Evolutionary conservation across 495 filamentous ascomycete genomes (phyloP).

Genomic region (Ascodesmis nigricans): DNA sequence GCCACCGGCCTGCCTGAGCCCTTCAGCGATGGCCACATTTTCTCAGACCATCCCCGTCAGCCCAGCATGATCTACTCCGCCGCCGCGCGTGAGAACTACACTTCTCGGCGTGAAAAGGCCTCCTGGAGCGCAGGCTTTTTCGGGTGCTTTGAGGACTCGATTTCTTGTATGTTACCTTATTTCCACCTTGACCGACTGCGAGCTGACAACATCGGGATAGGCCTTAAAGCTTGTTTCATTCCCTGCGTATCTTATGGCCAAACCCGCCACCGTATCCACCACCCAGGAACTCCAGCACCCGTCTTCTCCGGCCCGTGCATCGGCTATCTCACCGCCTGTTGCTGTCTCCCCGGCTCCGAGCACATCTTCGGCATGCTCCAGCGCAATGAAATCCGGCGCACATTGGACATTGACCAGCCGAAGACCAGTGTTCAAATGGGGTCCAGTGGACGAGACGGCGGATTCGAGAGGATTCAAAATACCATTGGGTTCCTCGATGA

Average conservation of each 20-base stretch:
- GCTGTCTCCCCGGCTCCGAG: slow-evolving; percentile 14
- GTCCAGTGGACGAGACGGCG: slow-evolving; percentile 5
- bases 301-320: slow-evolving; percentile 17
- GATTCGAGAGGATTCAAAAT: slow-evolving; percentile 16
- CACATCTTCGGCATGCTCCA: slow-evolving; percentile 19
- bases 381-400: slow-evolving; percentile 18
- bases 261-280: slow-evolving; percentile 19
- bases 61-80: slow-evolving; percentile 17
- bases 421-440: neutral
- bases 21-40: slow-evolving; percentile 20
- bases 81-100: slow-evolving; percentile 10
- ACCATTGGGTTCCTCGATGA: slow-evolving; percentile 17
- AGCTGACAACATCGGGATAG: no score
- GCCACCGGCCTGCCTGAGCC: slow-evolving; percentile 8
- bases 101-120: slow-evolving; percentile 12
- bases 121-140: slow-evolving; percentile 17
- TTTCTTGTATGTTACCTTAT: slow-evolving; percentile 8
- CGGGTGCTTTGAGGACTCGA: slow-evolving; percentile 15
- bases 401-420: slow-evolving; percentile 15
- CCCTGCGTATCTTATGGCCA: slow-evolving; percentile 21
- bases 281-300: slow-evolving; percentile 15
- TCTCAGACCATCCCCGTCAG: slow-evolving; percentile 18
- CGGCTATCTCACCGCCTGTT: slow-evolving; percentile 15
- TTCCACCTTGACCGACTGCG: neutral
- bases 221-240: slow-evolving; percentile 16